Base-by-base conservation (phyloP, 1,139 yeast genomes). In the Pichia sp. region DNA sequence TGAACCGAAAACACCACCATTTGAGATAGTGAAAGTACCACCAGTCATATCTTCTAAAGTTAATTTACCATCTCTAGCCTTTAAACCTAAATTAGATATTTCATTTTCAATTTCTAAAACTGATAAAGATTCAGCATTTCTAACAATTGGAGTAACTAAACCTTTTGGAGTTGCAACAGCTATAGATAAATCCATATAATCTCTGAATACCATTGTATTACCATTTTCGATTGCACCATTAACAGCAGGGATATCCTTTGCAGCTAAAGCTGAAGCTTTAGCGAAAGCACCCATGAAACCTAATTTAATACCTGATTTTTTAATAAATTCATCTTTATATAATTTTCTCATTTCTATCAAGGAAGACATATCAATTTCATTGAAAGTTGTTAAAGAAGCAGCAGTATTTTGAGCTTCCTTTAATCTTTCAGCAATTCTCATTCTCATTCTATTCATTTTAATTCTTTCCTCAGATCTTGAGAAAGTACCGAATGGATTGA, bases 91-190 rank as follows among this genome's bases (percentile, higher is more conserved):
- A 54, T 69, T 68, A 45, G 79, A 62, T 54, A 91, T 89, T 66
- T 86, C 96, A 59, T 81, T 66, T 70, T 91, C 99, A 55, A 91
- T 82, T 50, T 85, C 97, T 57, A 91, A 71, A 44, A 91, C 84
- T 42, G 89, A 77, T 54, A 85, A 71, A 23, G 95, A 80, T 71
- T 91, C 99, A 44, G 95, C 96, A 63, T 93, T 93, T 74, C 99
- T 88, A 42, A 91, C 88, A 49, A 91, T 91, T 51, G 99, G 99
- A 40, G 99, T 91, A 40, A 91, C 98, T 58, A 91, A 78, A 62
- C 99, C 99, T 77, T 93, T 91, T 62, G 98, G 98, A 52, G 99
- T 93, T 50, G 99, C 96, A 49, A 91, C 99, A 34, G 99, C 99
- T 57, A 91, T 73, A 34, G 96, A 86, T 53, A 93, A 81, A 64